phyloP scores from a whole-genome alignment of 1,139 yeast species.

The Waltiozyma sp. region DNA sequence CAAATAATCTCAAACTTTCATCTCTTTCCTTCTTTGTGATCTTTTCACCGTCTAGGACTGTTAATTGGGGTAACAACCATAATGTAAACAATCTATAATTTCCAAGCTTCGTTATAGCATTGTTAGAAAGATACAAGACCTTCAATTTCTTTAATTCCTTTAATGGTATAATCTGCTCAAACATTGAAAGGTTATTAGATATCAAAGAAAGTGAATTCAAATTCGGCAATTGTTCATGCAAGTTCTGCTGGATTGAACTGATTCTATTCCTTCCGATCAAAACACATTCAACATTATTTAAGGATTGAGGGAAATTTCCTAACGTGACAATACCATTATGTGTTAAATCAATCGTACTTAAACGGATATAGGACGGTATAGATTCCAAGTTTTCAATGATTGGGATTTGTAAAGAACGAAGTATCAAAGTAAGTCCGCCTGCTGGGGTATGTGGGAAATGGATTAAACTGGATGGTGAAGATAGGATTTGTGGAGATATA shows the following conservation, averaged over 20 bases:
- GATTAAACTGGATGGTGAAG: slow-evolving; percentile 1
- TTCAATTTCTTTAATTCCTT: slow-evolving; percentile 28
- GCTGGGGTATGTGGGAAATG: neutral
- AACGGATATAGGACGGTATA: slow-evolving; percentile 29
- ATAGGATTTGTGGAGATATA: neutral
- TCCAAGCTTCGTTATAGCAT: slow-evolving; percentile 37
- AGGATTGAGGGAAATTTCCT: slow-evolving; percentile 35
- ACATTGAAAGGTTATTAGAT: slow-evolving; percentile 36
- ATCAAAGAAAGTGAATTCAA: slow-evolving; percentile 40
- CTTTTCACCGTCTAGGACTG: slow-evolving; percentile 55
- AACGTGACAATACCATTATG: slow-evolving; percentile 51
- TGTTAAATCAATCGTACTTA: slow-evolving; percentile 50
- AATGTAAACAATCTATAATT: slow-evolving; percentile 52
- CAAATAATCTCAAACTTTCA: slow-evolving; percentile 35
- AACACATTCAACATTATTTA: slow-evolving; percentile 35
- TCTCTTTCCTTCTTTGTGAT: slow-evolving; percentile 46
- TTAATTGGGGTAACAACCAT: slow-evolving; percentile 52
- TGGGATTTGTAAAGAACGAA: slow-evolving; percentile 28
- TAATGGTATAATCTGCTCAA: slow-evolving; percentile 31
- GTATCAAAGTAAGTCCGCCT: neutral
- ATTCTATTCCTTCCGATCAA: slow-evolving; percentile 53
- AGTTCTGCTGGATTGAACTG: slow-evolving; percentile 24
- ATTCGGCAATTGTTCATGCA: slow-evolving; percentile 29
- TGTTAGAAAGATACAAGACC: slow-evolving; percentile 44
- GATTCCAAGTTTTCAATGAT: slow-evolving; percentile 32